Base-by-base conservation (phyloP, 495 filamentous ascomycete genomes). In the Aspergillus affinis region DNA sequence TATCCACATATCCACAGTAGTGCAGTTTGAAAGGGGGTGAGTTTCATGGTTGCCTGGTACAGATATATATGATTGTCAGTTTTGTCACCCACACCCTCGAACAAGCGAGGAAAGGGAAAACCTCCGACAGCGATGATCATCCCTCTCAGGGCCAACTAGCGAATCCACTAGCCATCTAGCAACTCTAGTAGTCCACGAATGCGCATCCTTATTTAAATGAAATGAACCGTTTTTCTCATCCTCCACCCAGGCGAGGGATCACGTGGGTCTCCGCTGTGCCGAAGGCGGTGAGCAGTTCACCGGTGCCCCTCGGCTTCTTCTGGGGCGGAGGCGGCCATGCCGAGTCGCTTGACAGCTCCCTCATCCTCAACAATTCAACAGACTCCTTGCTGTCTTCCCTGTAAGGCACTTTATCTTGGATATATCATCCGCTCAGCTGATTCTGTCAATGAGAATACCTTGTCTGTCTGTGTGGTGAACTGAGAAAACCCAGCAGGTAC, bases 251-350 rank as follows among this genome's bases (percentile, higher is more conserved):
- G 29, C 1, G 1, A 2, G 7, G 29, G 6, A 10, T 41, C 36
- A 41, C 36, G 36, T 41, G 36, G 13, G 36, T 17, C 36, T 15
- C 36, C 36, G 36, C 29, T 32, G 17, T 10, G 4, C 41, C 54
- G 41, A 56, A 56, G 54, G 54, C 54, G 54, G 54, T 56, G 54
- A 56, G 49, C 21, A 9, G 18, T 2, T 15, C 49, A 27, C 49
- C 49, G 49, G 21, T 20, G 49, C 49, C 49, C 49, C 49, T 51
- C 49, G 49, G 49, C 26, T 51, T 20, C 52, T 54, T 7, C 27
- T 18, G 50, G 10, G 50, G 23, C 23, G n/a, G n/a, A n/a, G n/a
- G n/a, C n/a, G n/a, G n/a, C n/a, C 2, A 53, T 26, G 50, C 46
- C 46, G 46, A 48, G n/a, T n/a, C 20, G 20, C 8, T 15, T 10